Base-by-base conservation (phyloP, 1,284 basidiomycete genomes). In the Omphalotus olearius region DNA sequence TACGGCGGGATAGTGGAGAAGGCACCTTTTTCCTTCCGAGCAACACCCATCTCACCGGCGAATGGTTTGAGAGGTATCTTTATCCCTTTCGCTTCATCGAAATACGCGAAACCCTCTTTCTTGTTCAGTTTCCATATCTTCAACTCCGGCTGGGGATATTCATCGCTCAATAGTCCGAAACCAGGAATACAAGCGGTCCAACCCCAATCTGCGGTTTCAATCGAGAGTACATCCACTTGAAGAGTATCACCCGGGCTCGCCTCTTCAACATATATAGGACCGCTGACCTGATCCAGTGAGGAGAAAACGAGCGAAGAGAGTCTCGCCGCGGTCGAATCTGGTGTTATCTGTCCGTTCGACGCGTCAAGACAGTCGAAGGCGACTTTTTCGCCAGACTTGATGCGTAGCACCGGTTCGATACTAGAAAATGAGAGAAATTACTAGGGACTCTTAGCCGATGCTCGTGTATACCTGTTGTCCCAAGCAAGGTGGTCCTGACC, bases 21-120 rank as follows among this genome's bases (percentile, higher is more conserved):
- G 25, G 76, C 68, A 0, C 82, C 82, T 6, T 60, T 60, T 50
- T 67, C 66, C 9, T 70, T 78, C n/a, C 70, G 74, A n/a, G 76
- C 82, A 10, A 83, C 75, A n/a, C 82, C 80, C 78, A 84, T 82
- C 64, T 83, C 80, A 0, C 82, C 81, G 4, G 77, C 73, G 60
- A 83, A 83, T 6, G 82, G 80, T 30, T 69, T 62, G 14, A 82
- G 53, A 2, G 77, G 78, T 20, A 80, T 67, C 54, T 63, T 64
- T 9, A 83, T 33, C 9, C 30, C 30, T 13, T 10, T 33, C 30
- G 2, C 50, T 69, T 74, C 30, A 33, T 33, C 30, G 57, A 80
- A 76, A 67, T 72, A 79, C 17, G 77, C 70, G 50, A 67, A 73
- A 1, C 69, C 71, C 6, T 62, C 63, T 16, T 69, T 64, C 13